phyloP scores from a whole-genome alignment of 768 basidiomycete genomes.

The Pholiota microspora region DNA sequence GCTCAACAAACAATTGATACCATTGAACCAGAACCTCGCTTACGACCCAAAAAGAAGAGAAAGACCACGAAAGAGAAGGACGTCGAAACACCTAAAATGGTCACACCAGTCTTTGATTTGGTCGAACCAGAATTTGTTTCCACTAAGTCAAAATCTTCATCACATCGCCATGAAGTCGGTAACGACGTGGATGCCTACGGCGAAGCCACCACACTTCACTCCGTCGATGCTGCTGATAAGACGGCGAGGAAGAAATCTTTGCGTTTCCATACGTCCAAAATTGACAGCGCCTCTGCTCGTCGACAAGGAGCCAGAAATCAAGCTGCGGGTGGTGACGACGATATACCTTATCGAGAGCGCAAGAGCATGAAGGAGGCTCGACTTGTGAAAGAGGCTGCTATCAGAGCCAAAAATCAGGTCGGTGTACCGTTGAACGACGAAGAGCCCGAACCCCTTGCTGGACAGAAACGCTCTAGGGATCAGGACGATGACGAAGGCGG shows the following conservation, averaged over 20 bases:
- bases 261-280: conserved; percentile 91
- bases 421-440: conserved; percentile 69
- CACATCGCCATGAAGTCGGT: conserved; percentile 18
- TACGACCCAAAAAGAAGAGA: conserved; percentile 62
- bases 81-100: conserved; percentile 29
- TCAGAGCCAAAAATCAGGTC: conserved; percentile 43
- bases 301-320: conserved; percentile 70
- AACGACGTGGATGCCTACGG: conserved; percentile 57
- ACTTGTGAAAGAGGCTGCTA: conserved; percentile 51
- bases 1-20: conserved; percentile 29
- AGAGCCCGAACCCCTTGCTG: conserved; percentile 38
- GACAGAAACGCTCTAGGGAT: conserved; percentile 34
- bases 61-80: conserved; percentile 32
- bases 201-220: conserved; percentile 66
- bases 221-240: conserved; percentile 82
- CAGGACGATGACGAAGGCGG: conserved; percentile 40
- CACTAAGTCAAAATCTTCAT: conserved; percentile 28
- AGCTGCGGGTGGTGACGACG: conserved; percentile 88
- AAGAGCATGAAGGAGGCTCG: conserved; percentile 60
- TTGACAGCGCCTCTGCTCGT: conserved; percentile 76
- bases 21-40: conserved; percentile 24
- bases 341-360: conserved; percentile 85
- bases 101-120: conserved; percentile 65
- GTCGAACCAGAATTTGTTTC: conserved; percentile 72
- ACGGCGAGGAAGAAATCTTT: conserved; percentile 76